Evolutionary conservation across 306 rosid species (phyloP).

Genomic region (Malus orientalis): DNA sequence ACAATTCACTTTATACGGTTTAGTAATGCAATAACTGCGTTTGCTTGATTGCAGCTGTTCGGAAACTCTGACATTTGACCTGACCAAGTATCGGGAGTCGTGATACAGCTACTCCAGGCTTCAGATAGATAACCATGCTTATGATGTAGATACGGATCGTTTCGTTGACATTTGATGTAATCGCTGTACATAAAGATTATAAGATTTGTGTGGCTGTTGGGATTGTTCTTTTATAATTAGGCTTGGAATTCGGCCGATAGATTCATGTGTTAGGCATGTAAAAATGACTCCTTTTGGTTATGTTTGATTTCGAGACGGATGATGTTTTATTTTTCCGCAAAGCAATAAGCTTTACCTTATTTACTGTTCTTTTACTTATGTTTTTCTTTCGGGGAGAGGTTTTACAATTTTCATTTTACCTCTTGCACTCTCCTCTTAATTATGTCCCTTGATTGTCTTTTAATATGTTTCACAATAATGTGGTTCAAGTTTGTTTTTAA

Average conservation of each 20-base stretch:
- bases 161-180: neutral
- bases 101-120: slow-evolving; percentile 11
- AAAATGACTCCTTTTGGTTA: neutral
- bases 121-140: neutral
- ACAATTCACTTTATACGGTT: neutral
- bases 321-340: neutral
- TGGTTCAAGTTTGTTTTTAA: too few relatives aligned
- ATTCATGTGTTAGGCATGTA: neutral
- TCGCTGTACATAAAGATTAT: slow-evolving; percentile 37
- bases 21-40: neutral
- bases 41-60: slow-evolving; percentile 69
- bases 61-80: slow-evolving; percentile 79
- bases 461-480: too few relatives aligned
- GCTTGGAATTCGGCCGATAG: neutral
- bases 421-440: neutral
- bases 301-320: neutral
- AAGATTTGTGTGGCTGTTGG: neutral
- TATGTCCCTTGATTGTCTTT: too few relatives aligned
- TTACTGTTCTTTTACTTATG: neutral
- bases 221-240: neutral
- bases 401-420: neutral
- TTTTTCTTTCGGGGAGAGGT: neutral
- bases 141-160: slow-evolving; percentile 23
- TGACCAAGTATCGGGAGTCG: slow-evolving; percentile 72
- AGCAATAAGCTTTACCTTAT: neutral